Evolutionary conservation across 192 early-diverging fungal species (phyloP), one percentile per base, ranked within the genome.

Genomic region (Entomortierella chlamydospora): DNA sequence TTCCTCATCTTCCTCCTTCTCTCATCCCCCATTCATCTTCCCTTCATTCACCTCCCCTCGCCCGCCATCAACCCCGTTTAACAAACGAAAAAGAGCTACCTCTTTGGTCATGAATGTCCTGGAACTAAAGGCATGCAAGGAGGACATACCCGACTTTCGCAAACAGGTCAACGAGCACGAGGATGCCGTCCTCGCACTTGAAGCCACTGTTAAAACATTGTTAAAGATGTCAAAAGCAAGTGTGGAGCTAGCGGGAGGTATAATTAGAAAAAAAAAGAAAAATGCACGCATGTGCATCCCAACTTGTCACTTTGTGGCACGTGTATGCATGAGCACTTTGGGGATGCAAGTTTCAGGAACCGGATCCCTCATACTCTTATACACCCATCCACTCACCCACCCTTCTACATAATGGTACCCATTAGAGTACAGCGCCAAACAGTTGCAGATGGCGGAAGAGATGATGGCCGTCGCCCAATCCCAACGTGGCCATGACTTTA

Each of bases 71-170:
- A 37, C 34, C n/a, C n/a, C n/a, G n/a, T n/a, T n/a, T n/a, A n/a
- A n/a, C n/a, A n/a, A n/a, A n/a, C n/a, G n/a, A n/a, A n/a, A n/a
- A n/a, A n/a, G n/a, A n/a, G n/a, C n/a, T n/a, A n/a, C 57, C 5
- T 41, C 25, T 22, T 50, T 37, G 12, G 58, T 20, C 59, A 88
- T 88, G 86, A 83, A 85, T 56, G 72, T 83, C 25, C 68, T 88
- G 61, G 86, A 88, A 52, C 71, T 88, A 25, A 82, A 82, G 53
- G 81, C 77, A 33, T 90, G 88, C 78, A 73, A 84, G 61, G 88
- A 90, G 56, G 88, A 90, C 70, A 81, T 83, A n/a, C 88, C 88
- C 28, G 60, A 58, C 22, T 90, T 90, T 64, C 72, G 88, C 60
- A 86, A 83, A 52, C 84, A 84, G 28, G 73, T 90, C 41, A 67